These are phyloP conservation scores for Parastagonospora avenae DNA, from an alignment of 2,329 filamentous ascomycete species.

Conservation along the genomic window DNA sequence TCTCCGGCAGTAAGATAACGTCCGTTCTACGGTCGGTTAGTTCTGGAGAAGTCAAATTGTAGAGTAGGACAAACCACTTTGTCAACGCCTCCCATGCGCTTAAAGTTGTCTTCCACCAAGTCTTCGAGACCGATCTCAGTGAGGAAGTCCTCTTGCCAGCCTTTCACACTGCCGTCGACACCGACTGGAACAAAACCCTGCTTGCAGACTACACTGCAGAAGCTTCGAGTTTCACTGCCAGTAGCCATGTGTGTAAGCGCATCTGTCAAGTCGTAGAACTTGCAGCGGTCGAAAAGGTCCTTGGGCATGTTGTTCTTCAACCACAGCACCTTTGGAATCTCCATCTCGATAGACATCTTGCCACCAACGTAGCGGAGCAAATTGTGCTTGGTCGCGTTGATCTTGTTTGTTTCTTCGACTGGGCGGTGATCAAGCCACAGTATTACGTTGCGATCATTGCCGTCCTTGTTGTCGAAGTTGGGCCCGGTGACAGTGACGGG, in stretches of 20 bases:
- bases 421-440: constrained; percentile 97
- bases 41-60: constrained; percentile 25
- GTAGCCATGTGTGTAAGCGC: constrained; percentile 94
- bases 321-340: constrained; percentile 98
- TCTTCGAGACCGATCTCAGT: constrained; percentile 84
- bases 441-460: constrained; percentile 90
- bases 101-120: constrained; percentile 83
- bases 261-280: constrained; percentile 95
- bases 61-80: constrained; percentile 75
- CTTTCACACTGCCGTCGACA: constrained; percentile 94
- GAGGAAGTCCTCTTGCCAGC: constrained; percentile 97
- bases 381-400: constrained; percentile 92
- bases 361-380: constrained; percentile 94
- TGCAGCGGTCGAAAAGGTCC: constrained; percentile 88
- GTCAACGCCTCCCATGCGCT: constrained; percentile 91
- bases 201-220: constrained; percentile 96
- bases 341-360: constrained; percentile 99
- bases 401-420: constrained; percentile 85
- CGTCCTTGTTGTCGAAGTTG: constrained; percentile 75
- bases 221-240: constrained; percentile 88
- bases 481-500: constrained; percentile 90
- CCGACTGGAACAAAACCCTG: constrained; percentile 97
- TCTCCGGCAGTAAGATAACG: constrained; percentile 91
- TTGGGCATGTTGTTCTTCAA: constrained; percentile 97
- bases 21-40: constrained; percentile 74